Percentiles rank a stretch among this genome's conserved stretches.
These are phyloP conservation scores for Penicillium diatomitis DNA, from an alignment of 495 filamentous ascomycete species.

Conservation along the genomic window DNA sequence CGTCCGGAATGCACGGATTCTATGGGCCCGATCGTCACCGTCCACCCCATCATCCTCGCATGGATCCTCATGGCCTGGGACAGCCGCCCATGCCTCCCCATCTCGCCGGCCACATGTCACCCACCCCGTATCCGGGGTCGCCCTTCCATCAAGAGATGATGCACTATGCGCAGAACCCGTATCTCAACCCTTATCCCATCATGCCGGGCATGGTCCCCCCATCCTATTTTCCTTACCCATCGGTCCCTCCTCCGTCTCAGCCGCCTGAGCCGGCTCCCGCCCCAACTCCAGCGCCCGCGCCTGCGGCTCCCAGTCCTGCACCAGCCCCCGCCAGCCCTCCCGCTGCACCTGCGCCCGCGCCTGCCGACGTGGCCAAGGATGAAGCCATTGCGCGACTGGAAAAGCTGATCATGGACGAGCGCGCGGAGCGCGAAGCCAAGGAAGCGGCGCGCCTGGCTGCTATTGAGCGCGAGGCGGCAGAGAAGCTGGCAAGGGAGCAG, in stretches of 20 bases:
- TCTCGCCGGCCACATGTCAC: slow-evolving; percentile 19
- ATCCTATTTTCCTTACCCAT: slow-evolving; percentile 28
- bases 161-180: slow-evolving; percentile 31
- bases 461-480: slow-evolving; percentile 40
- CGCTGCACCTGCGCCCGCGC: slow-evolving; percentile 6
- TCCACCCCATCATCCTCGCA: slow-evolving; percentile 18
- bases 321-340: slow-evolving; percentile 5
- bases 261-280: slow-evolving; percentile 12
- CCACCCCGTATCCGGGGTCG: slow-evolving; percentile 26
- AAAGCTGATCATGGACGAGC: slow-evolving; percentile 43
- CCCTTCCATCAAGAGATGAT: slow-evolving; percentile 41
- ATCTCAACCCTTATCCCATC: slow-evolving; percentile 32
- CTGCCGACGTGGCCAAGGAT: slow-evolving; percentile 31
- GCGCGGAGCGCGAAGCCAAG: slow-evolving; percentile 33
- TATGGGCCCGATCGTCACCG: slow-evolving; percentile 29
- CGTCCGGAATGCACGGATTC: slow-evolving; percentile 25
- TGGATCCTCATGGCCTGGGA: slow-evolving; percentile 19
- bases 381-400: slow-evolving; percentile 45
- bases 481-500: slow-evolving; percentile 43
- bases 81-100: slow-evolving; percentile 25
- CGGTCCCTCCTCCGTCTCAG: slow-evolving; percentile 26
- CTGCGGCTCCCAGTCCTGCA: not conserved
- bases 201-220: slow-evolving; percentile 32
- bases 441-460: slow-evolving; percentile 32
- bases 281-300: slow-evolving; percentile 1